A percentile compares a stretch with the other conserved stretches of the same genome.
Conservation (phyloP, 202 grass and related monocot genomes). For the Elaeis oleifera region DNA sequence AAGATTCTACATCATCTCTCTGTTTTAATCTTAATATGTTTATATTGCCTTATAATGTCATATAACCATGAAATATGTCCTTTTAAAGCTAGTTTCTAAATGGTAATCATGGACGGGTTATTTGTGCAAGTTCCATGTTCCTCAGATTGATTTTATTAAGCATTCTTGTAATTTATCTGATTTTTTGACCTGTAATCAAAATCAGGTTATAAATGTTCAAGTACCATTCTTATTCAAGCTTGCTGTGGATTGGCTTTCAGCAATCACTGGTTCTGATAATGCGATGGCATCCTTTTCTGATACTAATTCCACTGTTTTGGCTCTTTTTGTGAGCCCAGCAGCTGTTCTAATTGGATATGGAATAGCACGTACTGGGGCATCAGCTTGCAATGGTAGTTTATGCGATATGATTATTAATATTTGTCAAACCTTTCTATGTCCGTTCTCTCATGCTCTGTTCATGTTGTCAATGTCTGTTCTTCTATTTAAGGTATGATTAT, state of each 20-base stretch:
- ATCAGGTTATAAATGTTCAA: constrained; percentile 99
- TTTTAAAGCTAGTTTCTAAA: too few relatives aligned
- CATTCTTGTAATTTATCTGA: constrained; percentile 25
- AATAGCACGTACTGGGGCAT: constrained; percentile 84
- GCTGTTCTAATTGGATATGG: constrained; percentile 98
- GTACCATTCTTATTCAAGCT: constrained; percentile 98
- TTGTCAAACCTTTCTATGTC: constrained; percentile 1
- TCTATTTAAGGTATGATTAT: too few relatives aligned
- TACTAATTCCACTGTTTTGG: constrained; percentile 84
- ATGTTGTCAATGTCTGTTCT: too few relatives aligned
- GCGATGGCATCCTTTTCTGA: constrained; percentile 81
- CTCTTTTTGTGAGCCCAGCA: constrained; percentile 91
- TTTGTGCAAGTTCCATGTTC: background rate
- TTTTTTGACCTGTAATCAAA: constrained; percentile 34
- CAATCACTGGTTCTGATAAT: constrained; percentile 51
- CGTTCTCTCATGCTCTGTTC: too few relatives aligned
- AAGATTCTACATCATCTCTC: too few relatives aligned
- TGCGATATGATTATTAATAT: constrained; percentile 5
- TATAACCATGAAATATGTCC: too few relatives aligned
- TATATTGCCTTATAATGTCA: too few relatives aligned
- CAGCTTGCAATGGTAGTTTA: constrained; percentile 76
- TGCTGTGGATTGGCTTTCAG: constrained; percentile 90
- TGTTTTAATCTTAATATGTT: too few relatives aligned
- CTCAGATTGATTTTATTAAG: background rate
- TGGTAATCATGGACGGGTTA: too few relatives aligned